A percentile compares a stretch with the other conserved stretches of the same genome.
Conservation (phyloP, 1,284 basidiomycete genomes). For the Kwoniella shivajii region DNA sequence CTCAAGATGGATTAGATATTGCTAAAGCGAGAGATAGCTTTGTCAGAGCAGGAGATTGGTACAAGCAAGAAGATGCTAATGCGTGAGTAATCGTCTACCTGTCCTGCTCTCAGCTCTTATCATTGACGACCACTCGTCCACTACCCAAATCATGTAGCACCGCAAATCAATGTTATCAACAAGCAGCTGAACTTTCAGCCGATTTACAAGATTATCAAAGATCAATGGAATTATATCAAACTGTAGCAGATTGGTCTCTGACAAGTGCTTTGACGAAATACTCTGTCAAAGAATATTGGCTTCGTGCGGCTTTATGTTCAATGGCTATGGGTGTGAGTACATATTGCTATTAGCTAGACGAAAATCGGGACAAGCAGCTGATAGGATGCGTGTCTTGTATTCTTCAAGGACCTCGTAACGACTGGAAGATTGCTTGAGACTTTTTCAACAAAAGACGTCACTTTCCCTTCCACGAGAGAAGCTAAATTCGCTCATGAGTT, state of each 20-base stretch:
- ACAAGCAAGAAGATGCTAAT: constrained; percentile 90
- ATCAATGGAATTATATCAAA: constrained; percentile 85
- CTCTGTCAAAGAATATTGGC: constrained; percentile 97
- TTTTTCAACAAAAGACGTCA: constrained; percentile 72
- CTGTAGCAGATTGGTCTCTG: constrained; percentile 85
- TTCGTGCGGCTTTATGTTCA: constrained; percentile 83
- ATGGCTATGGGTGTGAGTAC: constrained; percentile 78
- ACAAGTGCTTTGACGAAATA: constrained; percentile 90
- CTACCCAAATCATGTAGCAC: constrained; percentile 62
- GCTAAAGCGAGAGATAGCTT: constrained; percentile 79
- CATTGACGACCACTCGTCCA: background rate
- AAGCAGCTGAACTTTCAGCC: constrained; percentile 92
- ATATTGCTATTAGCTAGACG: background rate
- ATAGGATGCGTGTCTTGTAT: constrained; percentile 1
- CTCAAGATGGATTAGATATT: constrained; percentile 62
- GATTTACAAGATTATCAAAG: constrained; percentile 81
- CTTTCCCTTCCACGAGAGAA: constrained; percentile 83
- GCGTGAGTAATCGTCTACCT: constrained; percentile 65
- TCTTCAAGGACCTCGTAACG: constrained; percentile 75
- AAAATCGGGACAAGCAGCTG: background rate
- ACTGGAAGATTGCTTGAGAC: constrained; percentile 74
- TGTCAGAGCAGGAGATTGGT: constrained; percentile 95
- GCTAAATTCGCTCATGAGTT: constrained; percentile 79
- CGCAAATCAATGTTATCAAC: constrained; percentile 92
- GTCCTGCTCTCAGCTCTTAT: background rate